Conservation (phyloP, 139 green algal genomes). For the Tetratostichococcus sp. region DNA sequence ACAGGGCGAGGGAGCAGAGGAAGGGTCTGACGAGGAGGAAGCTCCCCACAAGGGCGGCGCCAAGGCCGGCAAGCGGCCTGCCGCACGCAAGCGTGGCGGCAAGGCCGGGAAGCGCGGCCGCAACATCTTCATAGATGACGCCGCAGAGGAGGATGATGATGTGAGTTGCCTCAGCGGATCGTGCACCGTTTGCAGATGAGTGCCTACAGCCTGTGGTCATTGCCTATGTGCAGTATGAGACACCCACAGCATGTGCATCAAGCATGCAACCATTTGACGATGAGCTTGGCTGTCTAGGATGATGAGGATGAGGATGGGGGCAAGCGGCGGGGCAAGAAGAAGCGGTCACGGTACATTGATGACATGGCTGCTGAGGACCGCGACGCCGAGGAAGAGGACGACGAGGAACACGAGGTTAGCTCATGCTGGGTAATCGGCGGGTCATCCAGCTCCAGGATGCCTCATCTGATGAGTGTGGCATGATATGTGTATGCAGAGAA, state of each 20-base stretch:
- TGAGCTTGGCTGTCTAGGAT: background rate
- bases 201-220: too few relatives aligned
- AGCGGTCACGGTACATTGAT: conserved; percentile 72
- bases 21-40: background rate
- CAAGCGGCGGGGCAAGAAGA: conserved; percentile 15
- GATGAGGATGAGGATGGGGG: conserved; percentile 25
- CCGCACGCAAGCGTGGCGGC: background rate
- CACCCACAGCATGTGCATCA: background rate
- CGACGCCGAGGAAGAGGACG: conserved; percentile 82
- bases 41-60: background rate
- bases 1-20: too few relatives aligned
- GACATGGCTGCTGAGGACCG: conserved; percentile 84
- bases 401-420: conserved; percentile 35
- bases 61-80: background rate
- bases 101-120: conserved; percentile 19
- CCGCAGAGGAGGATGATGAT: conserved; percentile 39
- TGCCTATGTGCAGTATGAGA: too few relatives aligned
- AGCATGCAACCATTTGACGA: background rate
- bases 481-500: too few relatives aligned
- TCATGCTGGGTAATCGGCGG: too few relatives aligned
- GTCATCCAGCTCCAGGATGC: too few relatives aligned
- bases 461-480: background rate
- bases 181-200: too few relatives aligned
- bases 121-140: conserved; percentile 45
- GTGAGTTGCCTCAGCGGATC: background rate